Conservation (phyloP, 768 basidiomycete genomes). For the Coprinopsis strossmayeri region DNA sequence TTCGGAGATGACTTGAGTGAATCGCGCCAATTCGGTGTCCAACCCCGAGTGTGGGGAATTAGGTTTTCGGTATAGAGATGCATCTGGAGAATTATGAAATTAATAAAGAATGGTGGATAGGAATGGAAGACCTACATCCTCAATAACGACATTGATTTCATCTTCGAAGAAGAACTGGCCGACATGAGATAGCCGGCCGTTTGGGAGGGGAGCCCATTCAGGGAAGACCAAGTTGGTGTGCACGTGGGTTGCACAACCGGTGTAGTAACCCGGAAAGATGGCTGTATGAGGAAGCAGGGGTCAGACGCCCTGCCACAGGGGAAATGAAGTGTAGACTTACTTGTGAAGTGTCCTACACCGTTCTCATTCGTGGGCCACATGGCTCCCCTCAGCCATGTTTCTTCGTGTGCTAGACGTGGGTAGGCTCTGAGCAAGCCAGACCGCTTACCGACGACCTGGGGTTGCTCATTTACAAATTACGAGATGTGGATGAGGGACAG, state of each 20-base stretch:
- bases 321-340: no score
- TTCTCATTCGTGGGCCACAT: conserved; percentile 47
- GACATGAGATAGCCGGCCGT: conserved; percentile 37
- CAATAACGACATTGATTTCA: conserved; percentile 39
- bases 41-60: conserved; percentile 36
- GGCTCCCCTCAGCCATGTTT: conserved; percentile 49
- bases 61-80: conserved; percentile 46
- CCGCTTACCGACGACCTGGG: conserved; percentile 40
- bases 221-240: conserved; percentile 52
- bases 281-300: conserved; percentile 19
- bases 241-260: conserved; percentile 48
- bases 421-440: conserved; percentile 35
- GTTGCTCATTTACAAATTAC: conserved; percentile 35
- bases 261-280: conserved; percentile 53
- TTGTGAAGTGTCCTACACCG: conserved; percentile 48
- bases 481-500: conserved; percentile 38
- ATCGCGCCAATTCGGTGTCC: conserved; percentile 47
- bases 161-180: conserved; percentile 58
- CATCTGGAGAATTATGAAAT: conserved; percentile 31
- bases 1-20: conserved; percentile 48
- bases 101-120: no score
- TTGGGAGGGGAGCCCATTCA: conserved; percentile 37
- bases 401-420: conserved; percentile 34
- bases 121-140: no score
- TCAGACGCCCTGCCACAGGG: no score